A percentile compares a stretch with the other conserved stretches of the same genome.
Evolutionary conservation across 2,329 filamentous ascomycete species (phyloP).

Genomic region (Parasarocladium wereldwijsianum): DNA sequence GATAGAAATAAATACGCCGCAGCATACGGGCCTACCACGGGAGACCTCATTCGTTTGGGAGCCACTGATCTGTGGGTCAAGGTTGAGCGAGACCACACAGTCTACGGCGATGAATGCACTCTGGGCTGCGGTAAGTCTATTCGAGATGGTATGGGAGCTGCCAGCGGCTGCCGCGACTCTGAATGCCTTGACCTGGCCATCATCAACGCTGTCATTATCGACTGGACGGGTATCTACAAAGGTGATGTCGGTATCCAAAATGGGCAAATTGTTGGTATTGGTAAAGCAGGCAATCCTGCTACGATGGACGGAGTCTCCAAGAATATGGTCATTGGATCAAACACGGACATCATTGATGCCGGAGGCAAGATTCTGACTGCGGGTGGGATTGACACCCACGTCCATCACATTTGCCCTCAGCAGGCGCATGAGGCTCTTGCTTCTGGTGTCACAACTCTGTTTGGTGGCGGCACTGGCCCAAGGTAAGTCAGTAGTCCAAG

Average conservation of each 20-base stretch:
- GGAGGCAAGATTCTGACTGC: slow-evolving; percentile 86
- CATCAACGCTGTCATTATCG: slow-evolving; percentile 78
- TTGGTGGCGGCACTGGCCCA: slow-evolving; percentile 87
- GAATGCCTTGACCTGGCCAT: slow-evolving; percentile 74
- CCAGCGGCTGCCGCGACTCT: slow-evolving; percentile 56
- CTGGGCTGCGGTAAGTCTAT: slow-evolving; percentile 93
- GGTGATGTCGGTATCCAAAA: slow-evolving; percentile 90
- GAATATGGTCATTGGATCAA: slow-evolving; percentile 69
- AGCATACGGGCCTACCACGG: slow-evolving; percentile 90
- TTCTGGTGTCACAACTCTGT: slow-evolving; percentile 76
- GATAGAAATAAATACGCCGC: slow-evolving; percentile 63
- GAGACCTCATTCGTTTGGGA: slow-evolving; percentile 70
- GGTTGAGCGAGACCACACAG: slow-evolving; percentile 73
- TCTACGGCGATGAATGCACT: slow-evolving; percentile 84
- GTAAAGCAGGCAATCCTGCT: slow-evolving; percentile 94
- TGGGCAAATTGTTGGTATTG: slow-evolving; percentile 74
- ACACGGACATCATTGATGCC: slow-evolving; percentile 82
- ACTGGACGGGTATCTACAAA: slow-evolving; percentile 90
- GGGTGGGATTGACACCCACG: slow-evolving; percentile 78
- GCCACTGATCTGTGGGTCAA: slow-evolving; percentile 80
- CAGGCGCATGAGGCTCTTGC: slow-evolving; percentile 73
- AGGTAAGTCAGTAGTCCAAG: slow-evolving; percentile 33
- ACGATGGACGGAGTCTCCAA: slow-evolving; percentile 79
- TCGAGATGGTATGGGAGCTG: slow-evolving; percentile 91
- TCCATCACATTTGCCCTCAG: slow-evolving; percentile 92